Evolutionary conservation across 73 alveolate genomes (phyloP).

Genomic region (Paramecium biaurelia): DNA sequence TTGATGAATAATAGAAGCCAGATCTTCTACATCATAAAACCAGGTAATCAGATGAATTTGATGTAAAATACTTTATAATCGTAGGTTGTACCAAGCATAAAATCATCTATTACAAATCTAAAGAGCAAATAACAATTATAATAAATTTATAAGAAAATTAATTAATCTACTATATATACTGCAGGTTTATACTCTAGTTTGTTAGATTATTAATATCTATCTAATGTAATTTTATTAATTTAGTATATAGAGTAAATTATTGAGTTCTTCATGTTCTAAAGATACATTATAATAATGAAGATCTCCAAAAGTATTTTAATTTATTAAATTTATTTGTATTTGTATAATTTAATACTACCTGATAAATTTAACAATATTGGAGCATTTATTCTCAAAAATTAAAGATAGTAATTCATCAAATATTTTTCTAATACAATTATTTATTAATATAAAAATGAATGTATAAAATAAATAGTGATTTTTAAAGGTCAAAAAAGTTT

Average conservation of each 20-base stretch:
- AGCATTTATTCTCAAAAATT: background rate
- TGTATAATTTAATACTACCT: background rate
- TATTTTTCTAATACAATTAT: too few species aligned
- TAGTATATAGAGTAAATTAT: background rate
- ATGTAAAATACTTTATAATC: background rate
- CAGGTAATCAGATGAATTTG: background rate
- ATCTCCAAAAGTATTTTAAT: background rate
- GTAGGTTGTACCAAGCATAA: background rate
- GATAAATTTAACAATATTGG: background rate
- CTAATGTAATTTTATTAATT: background rate
- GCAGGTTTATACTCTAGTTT: background rate
- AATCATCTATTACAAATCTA: background rate
- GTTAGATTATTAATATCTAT: background rate
- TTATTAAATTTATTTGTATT: background rate
- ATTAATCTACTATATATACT: background rate
- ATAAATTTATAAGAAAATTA: background rate
- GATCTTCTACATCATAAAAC: background rate
- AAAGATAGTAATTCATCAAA: background rate
- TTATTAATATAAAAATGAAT: background rate
- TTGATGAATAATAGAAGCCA: background rate
- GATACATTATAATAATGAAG: background rate
- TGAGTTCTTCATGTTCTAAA: background rate
- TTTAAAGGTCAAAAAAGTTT: too few species aligned
- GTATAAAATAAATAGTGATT: background rate
- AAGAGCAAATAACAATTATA: background rate